Evolutionary conservation across 2,329 filamentous ascomycete species (phyloP), one percentile per base, ranked within the genome.

Genomic region (Sporothrix brasiliensis): DNA sequence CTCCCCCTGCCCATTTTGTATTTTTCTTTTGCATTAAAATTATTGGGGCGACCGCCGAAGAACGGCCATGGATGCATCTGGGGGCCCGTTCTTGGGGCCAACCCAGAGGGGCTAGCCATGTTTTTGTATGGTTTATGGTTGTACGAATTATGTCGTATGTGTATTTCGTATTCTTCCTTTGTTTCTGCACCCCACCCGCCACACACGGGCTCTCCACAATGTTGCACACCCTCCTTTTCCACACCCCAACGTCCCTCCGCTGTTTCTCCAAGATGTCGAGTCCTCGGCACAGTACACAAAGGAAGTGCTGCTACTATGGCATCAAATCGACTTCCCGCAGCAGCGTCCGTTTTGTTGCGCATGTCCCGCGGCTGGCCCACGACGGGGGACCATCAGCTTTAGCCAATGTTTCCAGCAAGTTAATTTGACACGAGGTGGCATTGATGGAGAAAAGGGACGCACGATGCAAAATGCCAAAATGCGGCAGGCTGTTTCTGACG

Each of bases 61-160:
- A 69, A 69, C 54, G 67, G 53, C 67, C 67, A 69, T 69, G 47
- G 67, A 5, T 63, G 58, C 58, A 49, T 63, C 58, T 63, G 58
- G 39, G 39, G 21, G 11, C n/a, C 44, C 27, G 27, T 30, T 30
- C 27, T 30, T 30, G 27, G 27, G 27, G 27, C 27, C 27, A 30
- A 30, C 27, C 27, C 27, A 30, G 27, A 30, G 3, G 27, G 4
- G 27, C 27, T 30, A 30, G 27, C 27, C 27, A 30, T 4, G 27
- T 30, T 3, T 30, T 30, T 30, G 27, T 30, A 30, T 30, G 27
- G 27, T 30, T 30, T n/a, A n/a, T n/a, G n/a, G n/a, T n/a, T n/a
- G n/a, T n/a, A n/a, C n/a, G n/a, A n/a, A n/a, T n/a, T n/a, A n/a
- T n/a, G n/a, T n/a, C n/a, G n/a, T n/a, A n/a, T n/a, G n/a, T n/a